Conservation (phyloP, 2,329 filamentous ascomycete species). For the Boeremia lycopersici region DNA sequence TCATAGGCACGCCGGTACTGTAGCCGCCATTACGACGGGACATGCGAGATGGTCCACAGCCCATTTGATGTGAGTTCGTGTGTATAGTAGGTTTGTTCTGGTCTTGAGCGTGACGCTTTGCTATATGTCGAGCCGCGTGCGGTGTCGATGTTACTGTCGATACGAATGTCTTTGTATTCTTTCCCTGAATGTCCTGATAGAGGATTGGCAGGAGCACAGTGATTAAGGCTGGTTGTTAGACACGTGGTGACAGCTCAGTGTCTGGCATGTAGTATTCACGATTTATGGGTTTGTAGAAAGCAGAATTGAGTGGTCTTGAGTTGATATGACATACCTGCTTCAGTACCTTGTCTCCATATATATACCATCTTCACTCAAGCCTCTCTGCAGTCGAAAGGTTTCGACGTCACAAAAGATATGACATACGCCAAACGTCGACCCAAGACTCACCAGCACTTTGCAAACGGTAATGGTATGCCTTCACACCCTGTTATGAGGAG, state of each 20-base stretch:
- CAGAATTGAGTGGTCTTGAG: background rate
- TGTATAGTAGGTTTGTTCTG: background rate
- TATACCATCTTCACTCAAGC: background rate
- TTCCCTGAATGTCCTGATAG: background rate
- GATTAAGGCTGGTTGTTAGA: background rate
- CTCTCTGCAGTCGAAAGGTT: background rate
- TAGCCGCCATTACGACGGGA: constrained; percentile 3
- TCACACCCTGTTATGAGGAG: background rate
- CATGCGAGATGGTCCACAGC: constrained; percentile 13
- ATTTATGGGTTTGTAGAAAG: background rate
- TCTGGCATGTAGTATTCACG: background rate
- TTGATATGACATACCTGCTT: background rate
- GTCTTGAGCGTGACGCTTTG: background rate
- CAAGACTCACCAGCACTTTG: background rate
- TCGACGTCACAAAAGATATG: constrained; percentile 10
- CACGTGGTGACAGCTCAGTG: background rate
- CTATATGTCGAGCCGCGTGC: background rate
- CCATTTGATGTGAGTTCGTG: background rate
- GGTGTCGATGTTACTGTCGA: constrained; percentile 5
- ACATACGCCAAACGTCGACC: constrained; percentile 7
- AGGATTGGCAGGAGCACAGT: background rate
- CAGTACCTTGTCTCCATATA: background rate
- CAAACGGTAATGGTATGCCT: background rate
- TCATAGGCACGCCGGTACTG: constrained; percentile 4
- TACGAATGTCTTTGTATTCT: background rate